phyloP scores from a whole-genome alignment of 208 protist genomes.

The Leishmania major region DNA sequence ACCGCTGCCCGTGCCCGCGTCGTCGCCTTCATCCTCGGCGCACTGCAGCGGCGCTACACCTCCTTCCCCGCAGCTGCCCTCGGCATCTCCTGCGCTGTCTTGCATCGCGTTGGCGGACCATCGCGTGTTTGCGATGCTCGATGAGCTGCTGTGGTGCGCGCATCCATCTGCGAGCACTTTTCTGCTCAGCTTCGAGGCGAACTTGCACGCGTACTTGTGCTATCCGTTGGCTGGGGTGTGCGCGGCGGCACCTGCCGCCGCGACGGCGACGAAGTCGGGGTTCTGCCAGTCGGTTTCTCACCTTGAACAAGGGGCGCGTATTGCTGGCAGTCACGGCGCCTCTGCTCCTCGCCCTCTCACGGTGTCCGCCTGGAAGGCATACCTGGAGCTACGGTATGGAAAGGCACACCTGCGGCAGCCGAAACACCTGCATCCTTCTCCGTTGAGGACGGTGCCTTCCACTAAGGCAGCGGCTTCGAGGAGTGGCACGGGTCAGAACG shows the following conservation, averaged over 20 bases:
- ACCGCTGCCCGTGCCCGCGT: neutral
- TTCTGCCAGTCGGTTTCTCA: neutral
- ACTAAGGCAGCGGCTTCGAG: neutral
- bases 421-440: neutral
- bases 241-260: neutral
- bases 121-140: slow-evolving; percentile 5
- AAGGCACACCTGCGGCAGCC: neutral
- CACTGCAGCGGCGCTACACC: neutral
- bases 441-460: neutral
- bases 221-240: slow-evolving; percentile 28
- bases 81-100: neutral
- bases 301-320: neutral
- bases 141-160: slow-evolving; percentile 4
- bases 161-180: neutral
- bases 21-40: neutral
- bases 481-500: neutral
- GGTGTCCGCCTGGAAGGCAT: slow-evolving; percentile 10
- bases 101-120: slow-evolving; percentile 7
- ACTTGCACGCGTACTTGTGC: slow-evolving; percentile 19
- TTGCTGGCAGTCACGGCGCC: neutral
- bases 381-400: slow-evolving; percentile 26
- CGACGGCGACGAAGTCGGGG: neutral
- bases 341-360: slow-evolving; percentile 5
- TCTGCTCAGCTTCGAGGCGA: slow-evolving; percentile 6
- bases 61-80: neutral